Evolutionary conservation across 2,329 filamentous ascomycete genomes (phyloP), one percentile per base, ranked within the genome.

Genomic region (Colletotrichum tofieldiae): DNA sequence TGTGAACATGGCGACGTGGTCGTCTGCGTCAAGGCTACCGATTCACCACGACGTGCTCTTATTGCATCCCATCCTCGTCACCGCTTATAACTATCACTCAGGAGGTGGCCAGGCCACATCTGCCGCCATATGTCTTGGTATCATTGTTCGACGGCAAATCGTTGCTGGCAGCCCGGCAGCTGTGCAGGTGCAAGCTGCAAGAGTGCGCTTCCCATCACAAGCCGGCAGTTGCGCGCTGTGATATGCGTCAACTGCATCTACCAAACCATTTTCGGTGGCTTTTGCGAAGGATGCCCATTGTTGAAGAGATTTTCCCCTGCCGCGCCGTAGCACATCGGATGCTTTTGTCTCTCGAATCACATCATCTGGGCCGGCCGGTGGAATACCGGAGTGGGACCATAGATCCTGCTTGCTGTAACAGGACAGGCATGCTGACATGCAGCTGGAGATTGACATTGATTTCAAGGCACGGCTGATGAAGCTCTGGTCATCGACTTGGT

Each of bases 351-450:
- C 51, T 47, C 41, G 18, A 23, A 55, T 54, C 64, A 62, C 59
- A 64, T 69, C 69, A 60, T 60, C 69, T 63, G 20, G 69, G 20
- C 65, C 37, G 52, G 65, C 41, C 69, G 59, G 45, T 68, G 58
- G 39, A 59, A 29, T 51, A n/a, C 35, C 35, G 20, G 37, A 26
- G 41, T 39, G 55, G 67, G 43, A 49, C 16, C 5, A 14, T 23
- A n/a, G 37, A 69, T 64, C 51, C 65, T 54, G 59, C 45, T 35
- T n/a, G 39, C 16, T 54, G 65, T 37, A 45, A 29, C 65, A 45
- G 52, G 20, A 68, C 45, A 63, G 58, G 35, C 45, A 63, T 68
- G 49, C 20, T 55, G 51, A 62, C 58, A 47, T 59, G 65, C 68
- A 65, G 60, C 52, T 37, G 52, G 52, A n/a, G 64, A 55, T 37